phyloP scores from a whole-genome alignment of 2,329 filamentous ascomycete genomes.

The Chaetomium sp. region DNA sequence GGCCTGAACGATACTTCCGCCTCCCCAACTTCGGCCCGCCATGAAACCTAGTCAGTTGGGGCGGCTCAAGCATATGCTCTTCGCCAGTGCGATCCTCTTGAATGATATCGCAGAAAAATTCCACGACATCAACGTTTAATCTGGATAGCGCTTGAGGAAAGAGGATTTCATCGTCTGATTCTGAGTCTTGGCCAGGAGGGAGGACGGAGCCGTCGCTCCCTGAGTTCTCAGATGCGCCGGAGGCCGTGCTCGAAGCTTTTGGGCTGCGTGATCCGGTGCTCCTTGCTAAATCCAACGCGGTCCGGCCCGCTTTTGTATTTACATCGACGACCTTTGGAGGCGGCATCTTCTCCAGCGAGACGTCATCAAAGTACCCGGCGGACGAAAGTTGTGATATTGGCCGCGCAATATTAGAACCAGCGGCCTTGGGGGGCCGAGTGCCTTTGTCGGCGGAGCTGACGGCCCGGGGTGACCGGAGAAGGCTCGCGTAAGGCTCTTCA shows the following conservation, averaged over 20 bases:
- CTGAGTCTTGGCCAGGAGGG: conserved; percentile 20
- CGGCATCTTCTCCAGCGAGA: conserved; percentile 31
- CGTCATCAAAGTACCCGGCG: conserved; percentile 29
- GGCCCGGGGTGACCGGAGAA: conserved; percentile 28
- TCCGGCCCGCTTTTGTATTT: conserved; percentile 19
- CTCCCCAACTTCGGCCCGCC: conserved; percentile 28
- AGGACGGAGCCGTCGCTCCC: conserved; percentile 18
- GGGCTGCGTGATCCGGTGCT: conserved; percentile 20
- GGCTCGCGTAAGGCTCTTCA: conserved; percentile 27
- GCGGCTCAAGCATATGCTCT: conserved; percentile 40
- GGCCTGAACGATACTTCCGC: conserved; percentile 28
- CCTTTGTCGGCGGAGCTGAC: conserved; percentile 17
- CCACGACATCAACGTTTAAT: conserved; percentile 49
- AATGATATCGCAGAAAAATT: conserved; percentile 55
- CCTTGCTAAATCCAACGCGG: conserved; percentile 17
- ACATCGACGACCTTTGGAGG: conserved; percentile 24
- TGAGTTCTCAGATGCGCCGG: conserved; percentile 20
- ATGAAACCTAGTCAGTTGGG: conserved; percentile 28
- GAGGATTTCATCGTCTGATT: conserved; percentile 29
- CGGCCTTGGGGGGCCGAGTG: conserved; percentile 21
- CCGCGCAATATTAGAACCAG: conserved; percentile 24
- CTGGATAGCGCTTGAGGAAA: conserved; percentile 52
- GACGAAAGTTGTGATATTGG: conserved; percentile 32
- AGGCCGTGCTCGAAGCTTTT: conserved; percentile 13
- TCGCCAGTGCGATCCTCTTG: conserved; percentile 51